Evolutionary conservation across 1,139 yeast genomes (phyloP), one percentile per base, ranked within the genome.

Genomic region (Scheffersomyces illinoinensis): DNA sequence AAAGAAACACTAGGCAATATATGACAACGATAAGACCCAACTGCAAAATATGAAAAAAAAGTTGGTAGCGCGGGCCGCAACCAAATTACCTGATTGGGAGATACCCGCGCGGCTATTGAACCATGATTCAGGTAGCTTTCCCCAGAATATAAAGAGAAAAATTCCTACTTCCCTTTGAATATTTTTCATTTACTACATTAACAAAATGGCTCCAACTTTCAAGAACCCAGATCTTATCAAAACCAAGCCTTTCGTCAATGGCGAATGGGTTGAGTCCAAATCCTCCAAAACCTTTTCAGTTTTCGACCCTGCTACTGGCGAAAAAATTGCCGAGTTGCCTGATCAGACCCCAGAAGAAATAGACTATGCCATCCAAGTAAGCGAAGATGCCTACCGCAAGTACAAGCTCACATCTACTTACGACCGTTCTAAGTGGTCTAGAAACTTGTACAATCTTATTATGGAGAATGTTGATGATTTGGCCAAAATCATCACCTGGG

Each of bases 281-380:
- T 77, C 87, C 20, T 74, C 81, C 26, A 82, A 82, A 58, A 79
- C 85, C 19, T 91, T 90, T 72, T 78, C 83, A 48, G 97, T 91
- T 24, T 72, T 74, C 49, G 93, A 92, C 71, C 97, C 97, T 3
- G 96, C 96, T 0, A 86, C 88, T 53, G 84, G 79, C 47, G 82
- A 84, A 59, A 75, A 76, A 33, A 83, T 92, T 59, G 85, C 85
- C 21, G 79, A 79, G 54, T 82, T 85, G 49, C 84, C 88, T 14
- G 88, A 87, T 61, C 85, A 83, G 61, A 81, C 87, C 55, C 78
- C 84, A 6, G 82, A 81, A 58, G 84, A 80, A 59, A 82, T 86
- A 52, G 86, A 85, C 52, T 71, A 73, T 53, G 91, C 97, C 12
- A 88, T 92, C 59, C 77, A 82, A 50, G 79, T 76, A 52, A 91